phyloP scores from a whole-genome alignment of 805 yeast species.

The Nakazawaea holstii region DNA sequence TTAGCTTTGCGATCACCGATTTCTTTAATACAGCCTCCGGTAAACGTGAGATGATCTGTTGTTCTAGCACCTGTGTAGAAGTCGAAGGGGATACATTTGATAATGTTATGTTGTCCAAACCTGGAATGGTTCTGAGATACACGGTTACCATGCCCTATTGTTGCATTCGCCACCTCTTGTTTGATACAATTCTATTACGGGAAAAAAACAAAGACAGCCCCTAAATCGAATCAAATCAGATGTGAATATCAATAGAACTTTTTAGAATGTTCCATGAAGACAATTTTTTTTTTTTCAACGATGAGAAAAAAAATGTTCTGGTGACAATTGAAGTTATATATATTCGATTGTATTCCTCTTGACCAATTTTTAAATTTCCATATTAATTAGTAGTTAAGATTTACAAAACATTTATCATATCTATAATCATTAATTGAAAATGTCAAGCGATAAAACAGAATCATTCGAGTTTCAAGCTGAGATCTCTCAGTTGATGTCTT shows the following conservation, averaged over 20 bases:
- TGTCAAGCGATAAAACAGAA: constrained; percentile 41
- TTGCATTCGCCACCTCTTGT: not conserved
- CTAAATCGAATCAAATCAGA: no score
- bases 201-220: not conserved
- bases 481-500: constrained; percentile 99
- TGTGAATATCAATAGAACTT: not conserved
- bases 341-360: not conserved
- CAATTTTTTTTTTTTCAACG: constrained; percentile 1
- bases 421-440: not conserved
- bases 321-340: not conserved
- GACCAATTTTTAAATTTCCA: no score
- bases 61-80: constrained; percentile 2
- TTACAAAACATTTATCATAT: no score
- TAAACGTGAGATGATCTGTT: not conserved
- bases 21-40: not conserved
- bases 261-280: not conserved
- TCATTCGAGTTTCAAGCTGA: constrained; percentile 99
- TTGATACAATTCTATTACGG: not conserved
- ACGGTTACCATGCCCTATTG: constrained; percentile 2
- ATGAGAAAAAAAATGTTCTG: not conserved
- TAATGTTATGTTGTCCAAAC: constrained; percentile 1
- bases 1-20: constrained; percentile 1
- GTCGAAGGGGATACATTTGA: not conserved
- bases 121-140: constrained; percentile 2
- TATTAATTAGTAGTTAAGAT: no score